phyloP scores from a whole-genome alignment of 306 rosid species.

The cucumber (Cucumis sativus) region DNA sequence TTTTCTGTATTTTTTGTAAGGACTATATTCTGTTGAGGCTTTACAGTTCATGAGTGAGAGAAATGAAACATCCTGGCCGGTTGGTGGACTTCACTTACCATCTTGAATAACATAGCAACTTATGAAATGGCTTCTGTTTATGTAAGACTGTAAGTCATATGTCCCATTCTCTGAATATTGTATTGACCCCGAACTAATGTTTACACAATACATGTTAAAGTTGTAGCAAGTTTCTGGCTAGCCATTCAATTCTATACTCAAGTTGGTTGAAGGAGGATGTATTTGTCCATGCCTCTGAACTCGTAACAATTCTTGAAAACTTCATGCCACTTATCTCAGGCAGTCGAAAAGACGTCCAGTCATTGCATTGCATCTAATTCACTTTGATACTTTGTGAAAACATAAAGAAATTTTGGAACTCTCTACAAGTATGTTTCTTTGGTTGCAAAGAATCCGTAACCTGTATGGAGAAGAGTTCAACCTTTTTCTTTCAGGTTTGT shows the following conservation, averaged over 20 bases:
- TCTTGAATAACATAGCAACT: slow-evolving; percentile 2
- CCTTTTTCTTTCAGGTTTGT: neutral
- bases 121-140: neutral
- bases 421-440: neutral
- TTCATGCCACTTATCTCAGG: neutral
- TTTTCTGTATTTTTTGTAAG: slow-evolving; percentile 19
- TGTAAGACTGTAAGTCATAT: neutral
- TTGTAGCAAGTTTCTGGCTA: neutral
- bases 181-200: neutral
- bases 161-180: neutral
- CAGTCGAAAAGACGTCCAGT: neutral
- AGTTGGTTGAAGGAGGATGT: neutral
- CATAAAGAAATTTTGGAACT: neutral
- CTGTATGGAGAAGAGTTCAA: neutral
- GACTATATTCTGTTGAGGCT: slow-evolving; percentile 28
- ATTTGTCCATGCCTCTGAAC: neutral
- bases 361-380: neutral
- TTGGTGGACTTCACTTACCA: slow-evolving; percentile 22
- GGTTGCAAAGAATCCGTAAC: neutral
- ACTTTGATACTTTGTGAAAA: neutral
- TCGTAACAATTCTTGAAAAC: neutral
- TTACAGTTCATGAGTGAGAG: slow-evolving; percentile 52
- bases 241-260: neutral
- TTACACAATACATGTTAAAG: neutral
- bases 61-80: slow-evolving; percentile 27